A percentile compares a stretch with the other conserved stretches of the same genome.
Conservation (phyloP, 2,329 filamentous ascomycete genomes). For the Phaeosphaeriaceae sp. region DNA sequence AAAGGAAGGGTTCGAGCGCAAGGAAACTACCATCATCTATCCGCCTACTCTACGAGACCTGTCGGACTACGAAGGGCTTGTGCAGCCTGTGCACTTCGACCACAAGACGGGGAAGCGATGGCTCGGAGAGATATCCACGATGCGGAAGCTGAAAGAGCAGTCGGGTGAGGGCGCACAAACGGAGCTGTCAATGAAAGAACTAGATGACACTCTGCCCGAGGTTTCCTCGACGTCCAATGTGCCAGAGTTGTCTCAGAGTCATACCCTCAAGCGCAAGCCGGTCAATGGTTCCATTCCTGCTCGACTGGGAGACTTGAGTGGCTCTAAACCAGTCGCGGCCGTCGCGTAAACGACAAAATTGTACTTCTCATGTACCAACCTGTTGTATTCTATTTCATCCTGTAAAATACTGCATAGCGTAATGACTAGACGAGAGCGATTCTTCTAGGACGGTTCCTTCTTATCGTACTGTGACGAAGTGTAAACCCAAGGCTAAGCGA, state of each 20-base stretch:
- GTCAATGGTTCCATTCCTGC: conserved; percentile 6
- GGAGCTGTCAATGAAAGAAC: conserved; percentile 10
- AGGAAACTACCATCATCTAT: conserved; percentile 56
- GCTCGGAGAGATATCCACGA: conserved; percentile 30
- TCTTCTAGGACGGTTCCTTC: background rate
- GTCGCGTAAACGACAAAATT: background rate
- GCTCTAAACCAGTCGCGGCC: background rate
- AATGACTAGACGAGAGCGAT: background rate
- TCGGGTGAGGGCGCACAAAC: background rate
- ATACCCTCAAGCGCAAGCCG: conserved; percentile 20
- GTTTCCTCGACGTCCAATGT: conserved; percentile 8
- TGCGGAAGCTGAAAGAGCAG: conserved; percentile 21
- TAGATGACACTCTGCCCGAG: conserved; percentile 12
- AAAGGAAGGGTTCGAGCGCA: conserved; percentile 51
- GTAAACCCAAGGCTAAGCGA: background rate
- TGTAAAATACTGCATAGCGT: background rate
- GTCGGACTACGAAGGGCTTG: conserved; percentile 31
- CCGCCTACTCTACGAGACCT: conserved; percentile 51
- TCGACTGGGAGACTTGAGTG: background rate
- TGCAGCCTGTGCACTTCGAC: conserved; percentile 39
- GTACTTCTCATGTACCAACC: background rate
- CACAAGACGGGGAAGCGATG: conserved; percentile 36
- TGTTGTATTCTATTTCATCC: background rate
- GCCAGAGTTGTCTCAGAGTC: conserved; percentile 1
- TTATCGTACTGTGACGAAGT: background rate